Evolutionary conservation across 1,284 basidiomycete genomes (phyloP), one percentile per base, ranked within the genome.

Genomic region (Vanrija pseudolonga): DNA sequence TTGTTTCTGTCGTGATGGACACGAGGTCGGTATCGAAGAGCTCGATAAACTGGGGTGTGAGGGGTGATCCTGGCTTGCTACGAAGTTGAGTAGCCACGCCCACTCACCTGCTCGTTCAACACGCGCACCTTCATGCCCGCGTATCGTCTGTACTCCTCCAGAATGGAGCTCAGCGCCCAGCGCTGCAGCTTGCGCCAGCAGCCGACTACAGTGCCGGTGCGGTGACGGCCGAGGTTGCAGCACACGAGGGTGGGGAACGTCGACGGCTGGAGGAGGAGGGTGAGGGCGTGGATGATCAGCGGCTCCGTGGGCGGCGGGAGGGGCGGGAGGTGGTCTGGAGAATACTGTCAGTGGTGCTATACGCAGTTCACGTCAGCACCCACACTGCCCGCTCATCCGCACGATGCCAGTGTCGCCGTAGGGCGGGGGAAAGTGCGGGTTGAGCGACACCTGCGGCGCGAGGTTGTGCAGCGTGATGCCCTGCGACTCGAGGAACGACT

Each of bases 21-120:
- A 80, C 79, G 41, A 81, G 67, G 57, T 80, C 79, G 46, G 78
- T 79, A 57, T 80, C 79, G 55, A 82, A 82, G 26, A 81, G 71
- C 66, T 81, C 80, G 61, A 82, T 81, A 58, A 81, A 82, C 78
- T 81, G 61, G 28, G 9, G n/a, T 6, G 40, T 51, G 11, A 47
- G 28, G 28, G 8, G 18, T 17, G 12, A 3, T 6, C 17, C 28
- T 26, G 43, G 7, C 26, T 26, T n/a, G n/a, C n/a, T n/a, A n/a
- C n/a, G n/a, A n/a, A n/a, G n/a, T n/a, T n/a, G 22, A 12, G 6
- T 11, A n/a, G 11, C 14, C 42, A 18, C 3, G 15, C 14, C 12
- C 3, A 72, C 76, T 59, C 41, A 77, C 77, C 72, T 78, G 80
- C 62, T 81, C 80, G 59, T 81, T 80, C 55, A 80, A 67, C 18